Evolutionary conservation across 768 basidiomycete genomes (phyloP), one percentile per base, ranked within the genome.

Genomic region (Mycena polygramma): DNA sequence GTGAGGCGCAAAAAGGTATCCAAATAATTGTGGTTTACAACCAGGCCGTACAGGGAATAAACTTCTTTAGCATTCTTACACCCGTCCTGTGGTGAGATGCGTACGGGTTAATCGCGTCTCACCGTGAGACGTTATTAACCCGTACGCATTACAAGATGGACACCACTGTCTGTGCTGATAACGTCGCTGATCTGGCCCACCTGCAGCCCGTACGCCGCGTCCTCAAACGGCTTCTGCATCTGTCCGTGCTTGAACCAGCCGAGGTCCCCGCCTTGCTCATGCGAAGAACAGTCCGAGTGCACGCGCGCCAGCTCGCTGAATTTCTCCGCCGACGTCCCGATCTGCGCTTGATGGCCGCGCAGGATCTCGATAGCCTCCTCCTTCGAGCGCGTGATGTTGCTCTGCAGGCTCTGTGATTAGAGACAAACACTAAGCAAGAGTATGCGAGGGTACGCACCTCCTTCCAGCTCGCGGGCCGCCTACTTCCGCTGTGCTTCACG

Each of bases 191-290:
- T 91, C 81, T 93, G 81, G 10, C 91, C 94, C 24, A 92, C 87
- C 57, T 90, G 77, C 71, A 96, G 84, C 3, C 82, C 88, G 79
- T 87, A 97, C 14, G 94, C 84, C 39, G 94, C 93, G 37, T 97
- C 95, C 82, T 98, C 97, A 77, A 99, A 99, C 43, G 95, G 92
- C 82, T 94, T 96, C 82, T 99, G 98, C 98, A 99, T 99, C 83
- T 94, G 92, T 0, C 92, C 93, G 20, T 81, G 89, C 1, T 87
- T 88, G 76, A 99, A 99, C 85, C 85, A 86, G 0, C 98, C 95
- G 8, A 99, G 88, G 80, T 99, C 97, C 1, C 98, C 98, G 4
- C 86, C 87, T 71, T 93, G 86, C 24, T 86, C 79, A 76, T 96
- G 93, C 46, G 94, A 96, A 7, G 93, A 93, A 80, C 97, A 98